Base-by-base conservation (phyloP, 805 yeast genomes). In the Metschnikowia bowlesiae region DNA sequence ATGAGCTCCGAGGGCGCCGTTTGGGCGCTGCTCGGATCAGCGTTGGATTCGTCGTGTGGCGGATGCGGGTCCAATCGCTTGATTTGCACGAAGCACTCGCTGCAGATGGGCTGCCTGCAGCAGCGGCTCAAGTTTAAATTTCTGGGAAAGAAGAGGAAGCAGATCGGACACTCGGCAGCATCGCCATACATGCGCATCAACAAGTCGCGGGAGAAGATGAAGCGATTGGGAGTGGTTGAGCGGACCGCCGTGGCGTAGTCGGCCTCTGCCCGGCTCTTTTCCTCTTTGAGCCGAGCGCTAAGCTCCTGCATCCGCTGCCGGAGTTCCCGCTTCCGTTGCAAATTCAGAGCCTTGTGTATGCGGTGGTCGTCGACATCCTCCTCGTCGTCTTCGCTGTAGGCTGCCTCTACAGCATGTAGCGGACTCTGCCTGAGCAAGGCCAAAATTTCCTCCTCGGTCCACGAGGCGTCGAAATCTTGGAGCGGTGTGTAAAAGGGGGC, bases 41-140 rank as follows among this genome's bases (percentile, higher is more conserved):
- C 67, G 11, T 14, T 26, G n/a, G 22, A 13, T 32, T 54, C 57
- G 55, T 85, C 92, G 62, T 89, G 95, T 1, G 97, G 96, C 33
- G 90, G 89, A 68, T 92, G 98, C 0, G 99, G 98, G 9, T 89
- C 96, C 33, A 83, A 71, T 47, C 99, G 78, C 66, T 88, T 89
- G 64, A 92, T 90, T 67, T 92, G 97, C 9, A 92, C 97, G 78
- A 92, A 94, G 64, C 99, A 92, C 68, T 92, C 98, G 1, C 96
- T 80, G 69, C 99, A 94, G 18, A 92, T 90, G 1, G 96, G 91
- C 65, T 92, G 98, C 45, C 80, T 79, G 66, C 99, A 92, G 67
- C 99, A 92, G 41, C 96, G 76, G 8, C 96, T 85, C 47, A 78
- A 66, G 69, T 94, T 94, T 53, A 91, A 67, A 59, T 82, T 80